These are phyloP conservation scores for Pezizomycotina sp. DNA, from an alignment of 2,329 filamentous ascomycete genomes.

Conservation along the genomic window DNA sequence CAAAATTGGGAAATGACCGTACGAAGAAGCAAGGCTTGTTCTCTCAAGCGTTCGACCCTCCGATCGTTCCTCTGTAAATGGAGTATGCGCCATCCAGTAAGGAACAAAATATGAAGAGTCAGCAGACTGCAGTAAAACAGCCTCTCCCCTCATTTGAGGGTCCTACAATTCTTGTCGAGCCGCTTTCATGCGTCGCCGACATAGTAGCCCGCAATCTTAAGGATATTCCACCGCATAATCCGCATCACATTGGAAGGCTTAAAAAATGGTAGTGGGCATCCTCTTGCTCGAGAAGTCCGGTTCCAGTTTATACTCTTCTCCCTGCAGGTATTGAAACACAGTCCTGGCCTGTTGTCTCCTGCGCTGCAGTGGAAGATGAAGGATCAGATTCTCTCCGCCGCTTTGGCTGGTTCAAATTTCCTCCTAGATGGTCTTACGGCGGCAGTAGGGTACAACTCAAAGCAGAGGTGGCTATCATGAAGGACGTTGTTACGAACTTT, in stretches of 20 bases:
- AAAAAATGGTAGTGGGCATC: conserved; percentile 55
- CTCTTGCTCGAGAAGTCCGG: conserved; percentile 77
- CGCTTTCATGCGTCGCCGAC: conserved; percentile 87
- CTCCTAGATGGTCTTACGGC: conserved; percentile 85
- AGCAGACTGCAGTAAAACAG: conserved; percentile 66
- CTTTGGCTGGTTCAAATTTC: conserved; percentile 70
- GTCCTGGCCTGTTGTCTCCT: conserved; percentile 45
- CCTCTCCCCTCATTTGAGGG: conserved; percentile 67
- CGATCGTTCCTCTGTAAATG: conserved; percentile 75
- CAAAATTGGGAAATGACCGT: conserved; percentile 83
- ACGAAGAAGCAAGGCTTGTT: conserved; percentile 67
- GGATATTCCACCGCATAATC: conserved; percentile 65
- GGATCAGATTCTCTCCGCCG: conserved; percentile 73
- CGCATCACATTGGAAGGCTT: conserved; percentile 62
- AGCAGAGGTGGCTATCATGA: conserved; percentile 65
- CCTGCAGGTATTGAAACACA: conserved; percentile 57
- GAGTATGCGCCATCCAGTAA: conserved; percentile 89
- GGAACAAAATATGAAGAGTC: conserved; percentile 52
- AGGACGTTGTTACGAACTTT: conserved; percentile 36
- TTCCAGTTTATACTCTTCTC: conserved; percentile 77
- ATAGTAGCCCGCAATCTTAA: conserved; percentile 64
- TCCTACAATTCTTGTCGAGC: conserved; percentile 79
- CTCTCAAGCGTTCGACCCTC: conserved; percentile 31
- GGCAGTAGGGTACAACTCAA: conserved; percentile 87
- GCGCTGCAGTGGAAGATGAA: conserved; percentile 65